Percentiles rank a stretch among this genome's conserved stretches.
Evolutionary conservation across 805 yeast species (phyloP).

Genomic region (Yamadazyma laniorum): DNA sequence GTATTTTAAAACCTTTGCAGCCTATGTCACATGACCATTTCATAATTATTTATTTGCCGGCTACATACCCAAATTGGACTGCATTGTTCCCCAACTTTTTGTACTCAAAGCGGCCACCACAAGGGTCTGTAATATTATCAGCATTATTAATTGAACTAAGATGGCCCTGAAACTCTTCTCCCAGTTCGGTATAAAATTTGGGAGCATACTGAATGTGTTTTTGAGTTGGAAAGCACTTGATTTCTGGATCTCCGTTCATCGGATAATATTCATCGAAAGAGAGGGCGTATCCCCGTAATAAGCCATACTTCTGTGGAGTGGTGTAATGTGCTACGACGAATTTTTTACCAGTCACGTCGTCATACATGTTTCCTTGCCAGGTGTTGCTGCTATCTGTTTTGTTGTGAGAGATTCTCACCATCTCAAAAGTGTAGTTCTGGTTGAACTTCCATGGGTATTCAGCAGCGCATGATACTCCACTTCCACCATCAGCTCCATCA

Average conservation of each 20-base stretch:
- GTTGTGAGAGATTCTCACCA: neutral
- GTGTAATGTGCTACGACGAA: conserved; percentile 7
- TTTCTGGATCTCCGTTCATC: neutral
- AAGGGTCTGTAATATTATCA: too few species aligned
- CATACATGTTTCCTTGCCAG: conserved; percentile 13
- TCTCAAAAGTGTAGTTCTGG: conserved; percentile 12
- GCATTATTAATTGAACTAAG: too few species aligned
- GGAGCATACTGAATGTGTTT: conserved; percentile 11
- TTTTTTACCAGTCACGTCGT: conserved; percentile 11
- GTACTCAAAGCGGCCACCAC: too few species aligned
- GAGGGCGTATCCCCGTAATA: neutral
- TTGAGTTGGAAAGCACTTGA: conserved; percentile 6
- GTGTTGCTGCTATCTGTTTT: conserved; percentile 8
- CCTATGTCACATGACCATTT: too few species aligned
- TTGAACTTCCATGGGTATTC: conserved; percentile 13
- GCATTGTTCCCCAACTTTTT: too few species aligned
- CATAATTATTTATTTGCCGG: neutral
- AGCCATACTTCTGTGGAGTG: conserved; percentile 11
- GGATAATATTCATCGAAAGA: conserved; percentile 11
- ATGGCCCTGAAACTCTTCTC: too few species aligned
- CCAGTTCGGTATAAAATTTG: too few species aligned
- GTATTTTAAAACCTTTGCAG: too few species aligned
- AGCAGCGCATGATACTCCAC: conserved; percentile 11
- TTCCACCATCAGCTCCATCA: conserved; percentile 14
- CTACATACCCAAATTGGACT: too few species aligned